Evolutionary conservation across 1,284 basidiomycete genomes (phyloP).

Genomic region (Marasmius oreades): DNA sequence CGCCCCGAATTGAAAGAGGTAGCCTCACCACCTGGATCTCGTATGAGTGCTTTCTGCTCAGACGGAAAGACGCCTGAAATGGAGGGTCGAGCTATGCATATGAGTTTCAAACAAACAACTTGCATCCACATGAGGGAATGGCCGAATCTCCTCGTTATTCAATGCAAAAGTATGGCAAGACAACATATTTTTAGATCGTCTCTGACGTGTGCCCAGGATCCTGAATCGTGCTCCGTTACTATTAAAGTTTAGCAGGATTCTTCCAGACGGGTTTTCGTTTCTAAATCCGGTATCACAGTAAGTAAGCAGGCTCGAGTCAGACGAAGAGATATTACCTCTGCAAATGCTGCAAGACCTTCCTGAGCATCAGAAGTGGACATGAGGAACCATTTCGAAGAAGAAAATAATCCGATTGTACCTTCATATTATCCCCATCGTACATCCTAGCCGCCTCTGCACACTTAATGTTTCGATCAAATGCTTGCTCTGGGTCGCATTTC

Average conservation of each 20-base stretch:
- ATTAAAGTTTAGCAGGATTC: constrained; percentile 13
- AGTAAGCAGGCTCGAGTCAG: neutral
- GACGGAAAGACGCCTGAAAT: too few relatives aligned
- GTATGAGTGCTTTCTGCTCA: too few relatives aligned
- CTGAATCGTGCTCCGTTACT: neutral
- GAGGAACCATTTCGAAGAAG: constrained; percentile 24
- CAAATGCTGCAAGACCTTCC: constrained; percentile 16
- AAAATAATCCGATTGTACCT: constrained; percentile 32
- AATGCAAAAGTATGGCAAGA: too few relatives aligned
- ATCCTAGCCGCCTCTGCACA: constrained; percentile 51
- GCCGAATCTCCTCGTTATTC: too few relatives aligned
- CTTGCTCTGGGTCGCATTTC: constrained; percentile 51
- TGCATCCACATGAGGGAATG: too few relatives aligned
- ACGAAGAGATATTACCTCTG: constrained; percentile 8
- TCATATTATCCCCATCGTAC: constrained; percentile 73
- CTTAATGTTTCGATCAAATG: constrained; percentile 45
- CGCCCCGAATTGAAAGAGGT: too few relatives aligned
- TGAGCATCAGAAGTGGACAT: neutral
- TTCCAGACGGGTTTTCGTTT: constrained; percentile 13
- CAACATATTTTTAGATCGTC: neutral
- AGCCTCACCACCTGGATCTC: too few relatives aligned
- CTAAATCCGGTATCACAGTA: neutral
- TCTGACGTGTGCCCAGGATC: too few relatives aligned
- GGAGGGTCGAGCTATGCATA: too few relatives aligned
- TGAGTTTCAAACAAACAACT: too few relatives aligned